A percentile compares a stretch with the other conserved stretches of the same genome.
phyloP scores from a whole-genome alignment of 2,329 filamentous ascomycete species.

The Magnaporthales sp. region DNA sequence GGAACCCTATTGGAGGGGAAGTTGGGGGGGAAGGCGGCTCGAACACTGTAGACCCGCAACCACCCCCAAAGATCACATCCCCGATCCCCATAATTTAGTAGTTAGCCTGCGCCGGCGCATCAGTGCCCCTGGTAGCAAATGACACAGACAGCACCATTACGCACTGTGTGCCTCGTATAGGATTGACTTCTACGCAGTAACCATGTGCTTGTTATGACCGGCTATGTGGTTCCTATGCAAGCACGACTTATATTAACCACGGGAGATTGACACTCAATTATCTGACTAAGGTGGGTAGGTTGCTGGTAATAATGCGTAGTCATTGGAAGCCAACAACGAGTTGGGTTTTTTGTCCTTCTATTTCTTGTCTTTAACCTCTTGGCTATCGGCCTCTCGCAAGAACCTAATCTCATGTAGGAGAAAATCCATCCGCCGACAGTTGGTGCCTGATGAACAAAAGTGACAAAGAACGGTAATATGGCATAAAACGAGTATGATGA shows the following conservation, averaged over 20 bases:
- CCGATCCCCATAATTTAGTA: background rate
- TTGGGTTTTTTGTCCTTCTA: background rate
- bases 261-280: background rate
- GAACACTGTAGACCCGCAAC: background rate
- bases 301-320: too few relatives aligned
- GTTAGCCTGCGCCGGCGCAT: too few relatives aligned
- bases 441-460: too few relatives aligned
- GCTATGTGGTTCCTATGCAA: too few relatives aligned
- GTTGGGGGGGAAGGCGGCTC: background rate
- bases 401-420: background rate
- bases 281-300: too few relatives aligned
- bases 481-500: background rate
- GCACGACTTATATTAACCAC: background rate
- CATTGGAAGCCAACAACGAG: background rate
- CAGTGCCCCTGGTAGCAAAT: background rate
- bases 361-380: background rate
- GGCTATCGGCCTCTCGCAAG: background rate
- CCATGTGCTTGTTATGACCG: too few relatives aligned
- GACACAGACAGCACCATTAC: background rate
- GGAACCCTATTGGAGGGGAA: background rate
- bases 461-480: background rate
- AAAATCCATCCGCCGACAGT: too few relatives aligned
- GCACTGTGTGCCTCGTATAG: background rate
- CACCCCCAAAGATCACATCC: background rate
- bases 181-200: too few relatives aligned